phyloP scores from a whole-genome alignment of 2,329 filamentous ascomycete species.

The Bretziella fagacearum region DNA sequence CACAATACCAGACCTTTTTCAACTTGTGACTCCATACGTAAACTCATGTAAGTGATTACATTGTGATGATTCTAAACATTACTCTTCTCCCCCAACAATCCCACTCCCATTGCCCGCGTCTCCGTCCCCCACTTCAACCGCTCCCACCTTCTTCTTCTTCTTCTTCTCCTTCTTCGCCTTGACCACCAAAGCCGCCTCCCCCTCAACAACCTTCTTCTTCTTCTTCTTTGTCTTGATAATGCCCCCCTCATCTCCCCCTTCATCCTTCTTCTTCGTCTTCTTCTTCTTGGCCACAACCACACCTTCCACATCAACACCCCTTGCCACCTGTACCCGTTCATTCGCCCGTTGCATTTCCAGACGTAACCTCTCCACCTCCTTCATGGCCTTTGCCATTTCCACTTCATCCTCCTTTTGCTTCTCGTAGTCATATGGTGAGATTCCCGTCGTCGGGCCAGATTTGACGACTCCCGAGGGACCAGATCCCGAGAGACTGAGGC shows the following conservation, averaged over 20 bases:
- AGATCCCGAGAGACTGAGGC: conserved; percentile 42
- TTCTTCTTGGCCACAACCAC: conserved; percentile 51
- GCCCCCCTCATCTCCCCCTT: conserved; percentile 14
- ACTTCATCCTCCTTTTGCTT: conserved; percentile 58
- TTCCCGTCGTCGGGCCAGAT: conserved; percentile 17
- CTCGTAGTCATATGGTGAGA: conserved; percentile 37
- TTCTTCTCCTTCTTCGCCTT: conserved; percentile 10
- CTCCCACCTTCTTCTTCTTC: conserved; percentile 15
- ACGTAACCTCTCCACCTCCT: conserved; percentile 70
- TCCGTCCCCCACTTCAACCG: no score
- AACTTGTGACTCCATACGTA: no score
- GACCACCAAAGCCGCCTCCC: no score
- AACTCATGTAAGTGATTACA: no score
- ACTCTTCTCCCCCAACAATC: no score
- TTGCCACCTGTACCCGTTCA: conserved; percentile 54
- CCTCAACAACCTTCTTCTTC: conserved; percentile 8
- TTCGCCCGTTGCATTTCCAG: conserved; percentile 78
- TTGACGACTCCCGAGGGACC: conserved; percentile 3
- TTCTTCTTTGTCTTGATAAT: not conserved
- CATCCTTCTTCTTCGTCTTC: conserved; percentile 32
- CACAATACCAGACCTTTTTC: no score
- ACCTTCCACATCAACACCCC: conserved; percentile 49
- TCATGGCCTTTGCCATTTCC: conserved; percentile 77
- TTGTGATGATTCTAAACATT: no score
- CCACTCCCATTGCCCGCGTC: no score